A percentile compares a stretch with the other conserved stretches of the same genome.
Evolutionary conservation across 2,329 filamentous ascomycete genomes (phyloP).

Genomic region (Leptosphaerulina australis): DNA sequence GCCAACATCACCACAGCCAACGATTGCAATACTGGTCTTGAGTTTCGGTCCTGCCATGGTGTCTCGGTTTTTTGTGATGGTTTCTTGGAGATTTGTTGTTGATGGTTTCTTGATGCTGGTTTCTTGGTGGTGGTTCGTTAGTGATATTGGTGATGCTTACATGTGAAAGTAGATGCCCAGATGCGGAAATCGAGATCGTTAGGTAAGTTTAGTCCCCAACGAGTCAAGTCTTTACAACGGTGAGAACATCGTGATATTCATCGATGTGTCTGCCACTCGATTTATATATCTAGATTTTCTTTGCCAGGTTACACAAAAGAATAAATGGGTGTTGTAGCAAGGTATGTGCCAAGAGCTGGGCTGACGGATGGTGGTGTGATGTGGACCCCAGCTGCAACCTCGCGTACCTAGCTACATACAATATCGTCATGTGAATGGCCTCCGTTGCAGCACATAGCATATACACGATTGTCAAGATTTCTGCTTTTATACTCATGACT

Average conservation of each 20-base stretch:
- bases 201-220: not conserved
- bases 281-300: constrained; percentile 13
- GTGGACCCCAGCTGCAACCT: constrained; percentile 13
- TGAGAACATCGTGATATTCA: not conserved
- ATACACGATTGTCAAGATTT: not conserved
- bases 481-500: constrained; percentile 24
- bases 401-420: constrained; percentile 8
- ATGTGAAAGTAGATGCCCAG: constrained; percentile 3
- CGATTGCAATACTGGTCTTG: constrained; percentile 54
- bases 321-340: constrained; percentile 1
- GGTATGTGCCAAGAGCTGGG: constrained; percentile 27
- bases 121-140: not conserved
- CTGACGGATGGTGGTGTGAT: constrained; percentile 29
- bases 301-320: constrained; percentile 8
- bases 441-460: not conserved
- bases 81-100: not conserved
- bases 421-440: not conserved
- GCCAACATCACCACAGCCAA: constrained; percentile 60
- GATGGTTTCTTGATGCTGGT: not conserved
- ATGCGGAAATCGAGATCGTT: constrained; percentile 7
- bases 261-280: not conserved
- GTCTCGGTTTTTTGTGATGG: not conserved
- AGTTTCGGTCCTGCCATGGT: constrained; percentile 37
- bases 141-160: not conserved
- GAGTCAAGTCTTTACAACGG: not conserved